These are phyloP conservation scores for Jacaranda copaia DNA, from an alignment of 257 asterid genomes.

Conservation along the genomic window DNA sequence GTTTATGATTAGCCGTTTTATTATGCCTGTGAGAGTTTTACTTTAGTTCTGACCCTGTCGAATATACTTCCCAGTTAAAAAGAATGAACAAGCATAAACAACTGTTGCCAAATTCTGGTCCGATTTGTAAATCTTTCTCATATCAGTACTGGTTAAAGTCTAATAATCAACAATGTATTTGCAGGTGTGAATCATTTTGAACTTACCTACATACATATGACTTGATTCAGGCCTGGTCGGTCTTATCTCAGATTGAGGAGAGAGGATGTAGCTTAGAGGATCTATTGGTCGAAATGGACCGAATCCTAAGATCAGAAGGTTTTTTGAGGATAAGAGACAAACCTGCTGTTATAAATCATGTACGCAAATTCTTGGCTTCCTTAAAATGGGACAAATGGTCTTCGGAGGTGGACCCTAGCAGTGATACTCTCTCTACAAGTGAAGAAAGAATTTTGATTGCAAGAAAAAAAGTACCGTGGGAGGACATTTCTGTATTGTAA, in stretches of 20 bases:
- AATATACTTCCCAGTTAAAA: not conserved
- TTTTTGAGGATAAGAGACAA: slow-evolving; percentile 79
- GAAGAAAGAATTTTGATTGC: slow-evolving; percentile 80
- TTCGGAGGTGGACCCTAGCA: slow-evolving; percentile 75
- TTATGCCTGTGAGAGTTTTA: not conserved
- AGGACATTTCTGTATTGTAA: slow-evolving; percentile 38
- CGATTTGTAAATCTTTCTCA: not conserved
- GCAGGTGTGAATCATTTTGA: slow-evolving; percentile 97
- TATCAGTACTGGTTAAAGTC: not conserved
- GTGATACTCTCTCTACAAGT: slow-evolving; percentile 59
- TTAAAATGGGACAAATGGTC: slow-evolving; percentile 88
- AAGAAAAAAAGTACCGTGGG: slow-evolving; percentile 66
- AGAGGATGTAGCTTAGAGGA: slow-evolving; percentile 83
- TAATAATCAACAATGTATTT: slow-evolving; percentile 26
- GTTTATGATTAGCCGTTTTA: too few species aligned
- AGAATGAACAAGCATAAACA: not conserved
- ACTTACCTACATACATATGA: slow-evolving; percentile 96
- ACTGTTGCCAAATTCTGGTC: not conserved
- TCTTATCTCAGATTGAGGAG: slow-evolving; percentile 70
- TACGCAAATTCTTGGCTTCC: slow-evolving; percentile 65
- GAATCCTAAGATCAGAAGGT: slow-evolving; percentile 89
- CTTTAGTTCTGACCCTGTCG: not conserved
- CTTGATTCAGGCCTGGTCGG: slow-evolving; percentile 85
- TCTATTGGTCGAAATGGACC: slow-evolving; percentile 90
- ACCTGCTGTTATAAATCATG: slow-evolving; percentile 55